Conservation (phyloP, 495 filamentous ascomycete genomes). For the Bryoglossum gracile region DNA sequence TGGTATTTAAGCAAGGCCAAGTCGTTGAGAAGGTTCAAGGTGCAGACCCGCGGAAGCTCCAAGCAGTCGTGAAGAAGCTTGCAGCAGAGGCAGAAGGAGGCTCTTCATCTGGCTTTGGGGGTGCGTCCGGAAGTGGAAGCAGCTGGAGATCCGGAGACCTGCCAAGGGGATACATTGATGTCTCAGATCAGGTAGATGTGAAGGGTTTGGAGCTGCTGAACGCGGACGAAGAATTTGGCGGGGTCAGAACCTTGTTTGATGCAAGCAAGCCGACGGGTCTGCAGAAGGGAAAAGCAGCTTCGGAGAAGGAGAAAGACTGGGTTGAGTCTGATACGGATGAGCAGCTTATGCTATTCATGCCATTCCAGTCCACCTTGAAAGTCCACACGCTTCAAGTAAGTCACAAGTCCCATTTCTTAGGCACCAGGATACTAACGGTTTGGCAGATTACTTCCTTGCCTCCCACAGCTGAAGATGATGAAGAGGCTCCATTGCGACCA, state of each 20-base stretch:
- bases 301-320: constrained; percentile 60
- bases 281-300: constrained; percentile 48
- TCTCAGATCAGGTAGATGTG: constrained; percentile 72
- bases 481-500: constrained; percentile 78
- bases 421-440: constrained; percentile 4
- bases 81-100: constrained; percentile 54
- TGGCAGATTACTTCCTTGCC: constrained; percentile 75
- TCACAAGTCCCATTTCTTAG: not conserved
- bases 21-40: constrained; percentile 63
- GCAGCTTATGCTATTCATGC: constrained; percentile 90
- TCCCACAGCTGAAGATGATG: constrained; percentile 51
- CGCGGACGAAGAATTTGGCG: constrained; percentile 61
- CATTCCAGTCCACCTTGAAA: constrained; percentile 84
- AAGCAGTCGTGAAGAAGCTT: constrained; percentile 64
- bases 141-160: constrained; percentile 66
- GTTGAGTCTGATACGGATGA: constrained; percentile 99
- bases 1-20: constrained; percentile 73
- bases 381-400: constrained; percentile 69
- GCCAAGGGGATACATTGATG: constrained; percentile 74
- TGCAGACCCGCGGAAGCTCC: constrained; percentile 62
- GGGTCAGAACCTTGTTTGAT: constrained; percentile 66
- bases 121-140: constrained; percentile 34
- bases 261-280: constrained; percentile 56
- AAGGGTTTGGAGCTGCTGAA: constrained; percentile 84
- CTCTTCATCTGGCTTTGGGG: constrained; percentile 37